Conservation (phyloP, 305 asterid species). For the Lippia alba region DNA sequence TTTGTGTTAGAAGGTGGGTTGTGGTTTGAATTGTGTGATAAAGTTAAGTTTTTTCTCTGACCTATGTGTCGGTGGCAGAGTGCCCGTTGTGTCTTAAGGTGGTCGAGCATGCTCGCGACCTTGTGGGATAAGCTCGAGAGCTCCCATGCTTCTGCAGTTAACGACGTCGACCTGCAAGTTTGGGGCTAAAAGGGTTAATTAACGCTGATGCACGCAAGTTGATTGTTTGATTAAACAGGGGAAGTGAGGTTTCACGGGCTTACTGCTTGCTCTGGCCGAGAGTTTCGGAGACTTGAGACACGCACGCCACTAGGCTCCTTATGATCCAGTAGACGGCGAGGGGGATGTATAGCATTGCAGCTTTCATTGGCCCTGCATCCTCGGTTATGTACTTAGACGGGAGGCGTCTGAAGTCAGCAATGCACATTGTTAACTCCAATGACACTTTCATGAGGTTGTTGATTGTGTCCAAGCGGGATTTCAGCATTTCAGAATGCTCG, state of each 20-base stretch:
- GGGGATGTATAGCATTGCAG: conserved; percentile 58
- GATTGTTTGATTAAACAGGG: not conserved
- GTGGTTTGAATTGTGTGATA: not conserved
- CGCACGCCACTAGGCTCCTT: conserved; percentile 71
- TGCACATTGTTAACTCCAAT: conserved; percentile 61
- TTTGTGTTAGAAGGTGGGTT: conserved; percentile 9
- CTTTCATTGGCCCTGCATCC: conserved; percentile 57
- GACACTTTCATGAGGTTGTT: conserved; percentile 60
- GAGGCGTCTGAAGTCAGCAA: conserved; percentile 57
- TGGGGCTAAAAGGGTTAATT: conserved; percentile 2
- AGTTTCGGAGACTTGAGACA: conserved; percentile 62
- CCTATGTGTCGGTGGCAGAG: conserved; percentile 65
- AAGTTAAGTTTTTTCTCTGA: conserved; percentile 22
- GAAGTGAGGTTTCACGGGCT: conserved; percentile 31
- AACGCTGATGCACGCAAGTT: not conserved
- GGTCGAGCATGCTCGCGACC: conserved; percentile 58
- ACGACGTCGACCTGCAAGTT: conserved; percentile 49
- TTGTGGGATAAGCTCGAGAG: conserved; percentile 66
- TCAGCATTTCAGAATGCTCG: conserved; percentile 49
- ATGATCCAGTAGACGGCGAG: conserved; percentile 80
- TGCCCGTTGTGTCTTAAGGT: conserved; percentile 60
- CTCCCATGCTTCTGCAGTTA: conserved; percentile 79
- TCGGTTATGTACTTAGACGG: conserved; percentile 65
- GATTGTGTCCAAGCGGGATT: conserved; percentile 60
- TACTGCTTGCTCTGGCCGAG: conserved; percentile 62